Base-by-base conservation (phyloP, 2,329 filamentous ascomycete species). In the Sporothrix inflata region DNA sequence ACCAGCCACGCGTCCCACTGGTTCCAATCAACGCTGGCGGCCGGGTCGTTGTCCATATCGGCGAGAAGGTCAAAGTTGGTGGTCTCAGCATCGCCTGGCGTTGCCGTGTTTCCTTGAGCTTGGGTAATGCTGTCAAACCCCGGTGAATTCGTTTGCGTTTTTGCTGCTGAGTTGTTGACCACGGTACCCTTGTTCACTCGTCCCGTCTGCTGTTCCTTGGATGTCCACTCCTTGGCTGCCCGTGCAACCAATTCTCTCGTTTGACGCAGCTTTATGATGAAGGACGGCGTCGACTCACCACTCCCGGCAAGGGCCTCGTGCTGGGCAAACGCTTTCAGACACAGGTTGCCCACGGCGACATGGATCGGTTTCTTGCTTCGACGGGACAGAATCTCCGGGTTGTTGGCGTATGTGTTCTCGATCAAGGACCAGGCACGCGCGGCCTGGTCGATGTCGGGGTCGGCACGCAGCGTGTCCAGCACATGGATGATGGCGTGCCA, bases 401-500 rank as follows among this genome's bases (percentile, higher is more conserved):
- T 79, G 68, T 80, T 81, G 42, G 79, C 76, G 72, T 82, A 82
- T 3, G 79, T 76, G 5, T 69, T 78, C 38, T 78, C 78, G 45
- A 83, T 78, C 11, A 81, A 77, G 27, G 74, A 70, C 77, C 80
- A 82, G 9, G 79, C 80, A 61, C 80, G 79, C 12, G 75, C 74
- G 7, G 77, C 77, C n/a, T 80, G 78, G 8, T 71, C 61, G 7
- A 72, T 74, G 8, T 79, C 76, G 14, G 81, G 77, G 73, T 79
- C 69, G 71, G 77, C 76, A 77, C 80, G 74, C 68, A 83, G 75
- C 55, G 78, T 78, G 75, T 82, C 77, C 67, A 82, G 75, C 27
- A 81, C 73, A 70, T 82, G 77, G 66, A 81, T 80, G 65, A 81
- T 65, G 68, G 78, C 78, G 69, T 80, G 79, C 80, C 80, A 81